Evolutionary conservation across 495 filamentous ascomycete species (phyloP).

Genomic region (Lepraria neglecta): DNA sequence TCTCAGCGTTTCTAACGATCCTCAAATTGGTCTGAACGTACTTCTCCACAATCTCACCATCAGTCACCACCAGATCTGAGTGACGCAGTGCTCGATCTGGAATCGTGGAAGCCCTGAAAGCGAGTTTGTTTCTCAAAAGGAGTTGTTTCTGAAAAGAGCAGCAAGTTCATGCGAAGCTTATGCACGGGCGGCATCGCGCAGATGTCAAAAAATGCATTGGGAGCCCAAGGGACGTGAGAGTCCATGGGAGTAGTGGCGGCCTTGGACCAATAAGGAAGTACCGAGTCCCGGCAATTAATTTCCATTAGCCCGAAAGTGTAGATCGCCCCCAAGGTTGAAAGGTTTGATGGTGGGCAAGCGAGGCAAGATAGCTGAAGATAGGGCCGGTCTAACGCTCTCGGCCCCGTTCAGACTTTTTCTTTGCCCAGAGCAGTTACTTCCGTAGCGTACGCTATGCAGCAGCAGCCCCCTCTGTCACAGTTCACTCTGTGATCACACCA

Average conservation of each 20-base stretch:
- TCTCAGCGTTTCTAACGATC: background rate
- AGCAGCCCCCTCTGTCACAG: slow-evolving; percentile 13
- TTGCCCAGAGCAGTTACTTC: too few species aligned
- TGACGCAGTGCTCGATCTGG: background rate
- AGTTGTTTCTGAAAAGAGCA: background rate
- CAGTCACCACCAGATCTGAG: background rate
- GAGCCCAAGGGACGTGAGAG: background rate
- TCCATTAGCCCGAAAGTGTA: background rate
- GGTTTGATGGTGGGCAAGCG: background rate
- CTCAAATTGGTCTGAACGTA: background rate
- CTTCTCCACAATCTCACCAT: background rate
- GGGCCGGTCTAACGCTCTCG: background rate
- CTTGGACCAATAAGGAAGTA: background rate
- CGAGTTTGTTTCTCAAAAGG: background rate
- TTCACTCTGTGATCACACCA: slow-evolving; percentile 11
- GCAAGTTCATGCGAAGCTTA: slow-evolving; percentile 8
- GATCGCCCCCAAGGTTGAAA: background rate
- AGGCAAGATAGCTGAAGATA: background rate
- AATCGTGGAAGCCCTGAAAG: background rate
- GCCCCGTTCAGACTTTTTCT: background rate
- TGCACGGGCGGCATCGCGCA: background rate
- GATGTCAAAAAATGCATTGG: slow-evolving; percentile 8
- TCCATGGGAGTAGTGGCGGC: background rate
- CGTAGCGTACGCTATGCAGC: slow-evolving; percentile 7
- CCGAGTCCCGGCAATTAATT: background rate